Base-by-base conservation (phyloP, 805 yeast genomes). In the Pichia occidentalis region DNA sequence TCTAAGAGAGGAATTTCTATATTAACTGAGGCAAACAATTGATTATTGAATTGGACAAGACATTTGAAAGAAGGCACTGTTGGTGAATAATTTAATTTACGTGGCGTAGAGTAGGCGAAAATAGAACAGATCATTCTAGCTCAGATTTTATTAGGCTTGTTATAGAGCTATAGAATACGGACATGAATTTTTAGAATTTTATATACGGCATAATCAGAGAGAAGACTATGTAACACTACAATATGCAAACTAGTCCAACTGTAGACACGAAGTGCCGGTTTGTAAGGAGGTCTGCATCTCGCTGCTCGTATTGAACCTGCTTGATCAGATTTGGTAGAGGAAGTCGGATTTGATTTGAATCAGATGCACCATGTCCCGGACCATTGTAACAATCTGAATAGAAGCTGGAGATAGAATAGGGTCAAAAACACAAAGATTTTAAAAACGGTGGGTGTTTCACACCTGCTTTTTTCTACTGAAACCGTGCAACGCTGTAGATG, bases 171-270 rank as follows among this genome's bases (percentile, higher is more conserved):
- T 21, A 2, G 50, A 58, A 13, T 60, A 57, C 42, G 74, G 74
- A 3, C 73, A 68, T 40, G 74, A 69, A 47, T 68, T 66, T 40
- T 45, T 68, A 8, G 68, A 51, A 35, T 51, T 48, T 34, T 53
- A 51, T 24, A 26, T 51, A 19, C 36, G 51, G 23, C 43, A 36
- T 16, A 35, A 39, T n/a, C 32, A 39, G 2, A 41, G 37, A 4
- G 34, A 41, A 1, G 37, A 40, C 3, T 34, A 25, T 30, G 53
- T 46, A 9, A 25, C 45, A 12, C 16, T 50, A 23, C 51, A 68
- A 32, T 68, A 68, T 44, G 68, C 69, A n/a, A 68, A 68, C 42
- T 67, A 65, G 41, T 64, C 73, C 3, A 65, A 67, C 42, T 68
- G 69, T 40, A 54, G 71, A 41, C 57, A 63, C 24, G 73, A 68